These are phyloP conservation scores for Annona cherimola DNA, from an alignment of 164 flowering plant genomes.

Conservation along the genomic window DNA sequence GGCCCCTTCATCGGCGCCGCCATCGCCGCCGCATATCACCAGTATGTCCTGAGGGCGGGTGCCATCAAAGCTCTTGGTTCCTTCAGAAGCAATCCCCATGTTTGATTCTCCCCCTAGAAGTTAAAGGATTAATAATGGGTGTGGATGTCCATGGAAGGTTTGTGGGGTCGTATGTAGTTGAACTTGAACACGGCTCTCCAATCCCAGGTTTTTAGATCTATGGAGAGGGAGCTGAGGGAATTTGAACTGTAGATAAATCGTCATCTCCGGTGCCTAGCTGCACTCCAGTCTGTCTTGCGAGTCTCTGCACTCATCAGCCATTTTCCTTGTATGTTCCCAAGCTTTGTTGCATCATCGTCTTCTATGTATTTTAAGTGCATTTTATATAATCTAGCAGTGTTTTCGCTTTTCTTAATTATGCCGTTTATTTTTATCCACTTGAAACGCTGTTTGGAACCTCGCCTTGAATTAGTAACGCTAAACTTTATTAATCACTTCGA, in stretches of 20 bases:
- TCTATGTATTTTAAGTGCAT: not conserved
- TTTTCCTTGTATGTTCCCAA: not conserved
- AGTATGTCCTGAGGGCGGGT: conserved; percentile 68
- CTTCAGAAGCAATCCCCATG: conserved; percentile 59
- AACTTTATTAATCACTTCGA: too few relatives aligned
- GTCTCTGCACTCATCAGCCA: not conserved
- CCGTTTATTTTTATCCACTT: not conserved
- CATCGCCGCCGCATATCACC: conserved; percentile 78
- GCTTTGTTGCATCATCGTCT: not conserved
- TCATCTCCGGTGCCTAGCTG: not conserved
- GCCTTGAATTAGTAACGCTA: too few relatives aligned
- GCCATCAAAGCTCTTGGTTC: conserved; percentile 86
- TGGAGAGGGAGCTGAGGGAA: conserved; percentile 3
- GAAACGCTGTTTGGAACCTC: too few relatives aligned
- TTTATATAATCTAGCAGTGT: not conserved
- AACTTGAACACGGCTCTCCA: not conserved
- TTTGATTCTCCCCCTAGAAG: not conserved
- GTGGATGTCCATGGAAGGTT: conserved; percentile 1
- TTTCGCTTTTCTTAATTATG: not conserved
- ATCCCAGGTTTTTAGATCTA: not conserved
- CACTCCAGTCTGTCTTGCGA: not conserved
- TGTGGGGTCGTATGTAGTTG: not conserved
- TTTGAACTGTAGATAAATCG: conserved; percentile 25
- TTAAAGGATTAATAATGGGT: not conserved
- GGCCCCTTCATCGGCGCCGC: conserved; percentile 90